A percentile compares a stretch with the other conserved stretches of the same genome.
Evolutionary conservation across 345 rosid genomes (phyloP).

Genomic region (Eucalyptus pauciflora): DNA sequence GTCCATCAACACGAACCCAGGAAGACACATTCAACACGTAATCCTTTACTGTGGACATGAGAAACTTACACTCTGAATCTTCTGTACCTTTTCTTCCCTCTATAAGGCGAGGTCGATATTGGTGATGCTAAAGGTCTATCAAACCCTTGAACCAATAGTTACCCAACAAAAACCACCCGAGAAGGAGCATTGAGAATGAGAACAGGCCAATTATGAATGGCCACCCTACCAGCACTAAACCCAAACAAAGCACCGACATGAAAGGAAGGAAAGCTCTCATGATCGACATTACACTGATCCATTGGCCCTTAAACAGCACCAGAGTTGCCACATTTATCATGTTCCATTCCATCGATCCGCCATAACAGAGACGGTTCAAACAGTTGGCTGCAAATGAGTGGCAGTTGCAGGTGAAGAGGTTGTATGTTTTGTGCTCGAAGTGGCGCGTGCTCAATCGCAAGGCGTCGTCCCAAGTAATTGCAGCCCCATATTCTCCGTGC

Average conservation of each 20-base stretch:
- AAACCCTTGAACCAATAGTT: conserved; percentile 51
- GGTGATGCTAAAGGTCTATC: conserved; percentile 29
- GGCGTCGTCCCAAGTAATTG: conserved; percentile 83
- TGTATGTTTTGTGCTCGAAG: conserved; percentile 75
- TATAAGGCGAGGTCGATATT: neutral
- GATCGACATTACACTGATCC: conserved; percentile 47
- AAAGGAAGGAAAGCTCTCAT: conserved; percentile 75
- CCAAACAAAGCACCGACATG: conserved; percentile 39
- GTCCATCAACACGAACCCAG: neutral
- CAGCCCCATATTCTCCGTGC: conserved; percentile 64
- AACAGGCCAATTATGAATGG: conserved; percentile 67
- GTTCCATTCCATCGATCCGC: conserved; percentile 80
- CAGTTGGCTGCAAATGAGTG: conserved; percentile 78
- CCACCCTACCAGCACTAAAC: conserved; percentile 62
- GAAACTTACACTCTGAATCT: neutral
- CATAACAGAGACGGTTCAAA: conserved; percentile 63
- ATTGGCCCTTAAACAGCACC: conserved; percentile 49
- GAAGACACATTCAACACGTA: neutral
- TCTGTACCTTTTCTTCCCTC: neutral
- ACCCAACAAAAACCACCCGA: conserved; percentile 61
- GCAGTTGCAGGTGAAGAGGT: conserved; percentile 88
- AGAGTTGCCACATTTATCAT: conserved; percentile 66
- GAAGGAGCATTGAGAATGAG: conserved; percentile 46
- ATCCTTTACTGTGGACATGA: neutral
- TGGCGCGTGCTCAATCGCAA: conserved; percentile 25